Base-by-base conservation (phyloP, 768 basidiomycete genomes). In the Fomitopsis pulvina region DNA sequence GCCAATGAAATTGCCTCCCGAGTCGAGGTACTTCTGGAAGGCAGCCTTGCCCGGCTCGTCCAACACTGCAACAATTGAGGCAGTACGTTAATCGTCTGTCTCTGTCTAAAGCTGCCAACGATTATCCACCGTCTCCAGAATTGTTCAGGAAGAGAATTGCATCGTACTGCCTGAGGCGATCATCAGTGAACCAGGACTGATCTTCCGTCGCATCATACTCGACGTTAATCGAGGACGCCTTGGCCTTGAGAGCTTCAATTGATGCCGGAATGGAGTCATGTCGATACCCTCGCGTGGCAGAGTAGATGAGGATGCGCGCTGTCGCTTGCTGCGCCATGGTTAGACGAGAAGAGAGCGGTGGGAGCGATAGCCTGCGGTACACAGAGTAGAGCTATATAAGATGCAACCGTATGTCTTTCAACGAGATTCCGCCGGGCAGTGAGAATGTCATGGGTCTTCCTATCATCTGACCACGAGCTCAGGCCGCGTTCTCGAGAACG, bases 261-360 rank as follows among this genome's bases (percentile, higher is more conserved):
- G 76, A 74, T n/a, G 69, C 71, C 0, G 75, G 75, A 43, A 78
- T 78, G 2, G 71, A 71, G 53, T 77, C 75, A 59, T 78, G 77
- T 24, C 75, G 60, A 60, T 68, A 78, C 29, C 71, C 75, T 12
- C 62, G 62, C 4, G 70, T 74, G 5, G 68, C 66, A 10, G 73
- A 73, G 54, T 69, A 73, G 32, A 65, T 61, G 38, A 65, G 53
- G 20, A 57, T 45, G 28, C 57, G 53, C 20, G 57, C 57, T 25
- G 47, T 46, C 3, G 45, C 30, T 21, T 46, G 47, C 32, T 48
- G 47, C 11, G 47, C 3, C 47, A 48, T 48, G 22, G 32, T 25
- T 21, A 34, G n/a, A 34, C 32, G 32, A 34, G 10, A 34, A 34
- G 32, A 34, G 10, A n/a, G 32, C 10, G 32, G n/a, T 18, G n/a